phyloP scores from a whole-genome alignment of 1,284 basidiomycete genomes.

The Trametes pubescens region DNA sequence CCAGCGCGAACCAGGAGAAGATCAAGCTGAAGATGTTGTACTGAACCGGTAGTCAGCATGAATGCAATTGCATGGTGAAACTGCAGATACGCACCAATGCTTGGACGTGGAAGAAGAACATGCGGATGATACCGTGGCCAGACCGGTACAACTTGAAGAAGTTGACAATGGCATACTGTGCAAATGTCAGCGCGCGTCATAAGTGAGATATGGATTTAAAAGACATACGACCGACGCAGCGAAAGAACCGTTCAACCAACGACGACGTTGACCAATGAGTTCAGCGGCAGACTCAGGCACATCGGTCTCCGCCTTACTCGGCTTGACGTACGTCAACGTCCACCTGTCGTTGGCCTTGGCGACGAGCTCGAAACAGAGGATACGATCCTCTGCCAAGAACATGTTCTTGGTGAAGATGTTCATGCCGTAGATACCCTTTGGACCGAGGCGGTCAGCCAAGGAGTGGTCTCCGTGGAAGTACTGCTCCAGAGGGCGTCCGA shows the following conservation, averaged over 20 bases:
- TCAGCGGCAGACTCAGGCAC: constrained; percentile 92
- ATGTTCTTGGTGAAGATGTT: constrained; percentile 98
- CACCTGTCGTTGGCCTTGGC: constrained; percentile 89
- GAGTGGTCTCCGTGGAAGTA: constrained; percentile 99
- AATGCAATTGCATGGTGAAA: not conserved
- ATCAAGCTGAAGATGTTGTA: constrained; percentile 83
- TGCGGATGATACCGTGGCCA: constrained; percentile 83
- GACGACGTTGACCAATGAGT: constrained; percentile 93
- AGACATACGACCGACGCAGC: constrained; percentile 91
- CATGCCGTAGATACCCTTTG: constrained; percentile 97
- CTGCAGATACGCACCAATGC: constrained; percentile 67
- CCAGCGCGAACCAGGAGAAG: constrained; percentile 93
- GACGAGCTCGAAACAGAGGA: constrained; percentile 96
- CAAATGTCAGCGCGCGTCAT: constrained; percentile 7
- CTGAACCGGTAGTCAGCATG: constrained; percentile 44
- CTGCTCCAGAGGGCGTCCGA: constrained; percentile 92
- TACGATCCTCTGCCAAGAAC: constrained; percentile 96
- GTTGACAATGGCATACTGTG: constrained; percentile 90
- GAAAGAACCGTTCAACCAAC: constrained; percentile 98
- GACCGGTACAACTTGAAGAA: constrained; percentile 93
- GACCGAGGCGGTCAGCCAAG: constrained; percentile 89
- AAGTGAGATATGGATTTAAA: too few species aligned
- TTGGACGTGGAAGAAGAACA: constrained; percentile 97
- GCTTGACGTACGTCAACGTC: constrained; percentile 95
- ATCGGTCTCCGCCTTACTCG: constrained; percentile 94